phyloP scores from a whole-genome alignment of 164 flowering plant genomes.

The Cinnamomum chago region DNA sequence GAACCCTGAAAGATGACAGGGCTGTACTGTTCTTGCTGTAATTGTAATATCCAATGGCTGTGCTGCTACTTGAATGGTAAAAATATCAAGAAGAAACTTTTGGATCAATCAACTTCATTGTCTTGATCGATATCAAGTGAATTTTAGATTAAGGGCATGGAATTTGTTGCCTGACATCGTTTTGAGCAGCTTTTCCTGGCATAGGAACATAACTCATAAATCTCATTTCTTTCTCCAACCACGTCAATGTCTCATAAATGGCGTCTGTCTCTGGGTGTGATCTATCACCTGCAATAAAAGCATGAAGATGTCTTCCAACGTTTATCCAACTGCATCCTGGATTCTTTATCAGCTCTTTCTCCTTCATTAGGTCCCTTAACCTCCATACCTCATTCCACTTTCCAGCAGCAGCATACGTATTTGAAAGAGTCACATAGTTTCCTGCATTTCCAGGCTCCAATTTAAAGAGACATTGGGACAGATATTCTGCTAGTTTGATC shows the following conservation, averaged over 20 bases:
- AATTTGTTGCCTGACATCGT: neutral
- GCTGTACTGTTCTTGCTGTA: neutral
- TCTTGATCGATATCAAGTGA: neutral
- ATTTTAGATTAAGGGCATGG: neutral
- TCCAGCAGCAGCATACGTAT: slow-evolving; percentile 48
- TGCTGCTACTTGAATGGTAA: neutral
- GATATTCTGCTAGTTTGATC: slow-evolving; percentile 37
- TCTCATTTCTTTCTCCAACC: slow-evolving; percentile 35
- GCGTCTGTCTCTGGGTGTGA: slow-evolving; percentile 38
- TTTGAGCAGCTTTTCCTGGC: neutral
- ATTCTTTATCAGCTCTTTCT: slow-evolving; percentile 41
- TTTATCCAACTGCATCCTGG: slow-evolving; percentile 72
- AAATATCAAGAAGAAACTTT: neutral
- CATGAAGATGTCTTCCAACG: slow-evolving; percentile 43
- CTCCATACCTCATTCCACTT: slow-evolving; percentile 40
- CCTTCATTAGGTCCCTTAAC: slow-evolving; percentile 45
- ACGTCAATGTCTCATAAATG: slow-evolving; percentile 28
- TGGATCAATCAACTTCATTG: neutral
- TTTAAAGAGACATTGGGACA: slow-evolving; percentile 29
- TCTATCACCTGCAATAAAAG: slow-evolving; percentile 45
- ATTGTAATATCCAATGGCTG: neutral
- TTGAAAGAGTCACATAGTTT: slow-evolving; percentile 54
- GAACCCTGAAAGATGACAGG: neutral
- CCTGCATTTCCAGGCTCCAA: slow-evolving; percentile 57
- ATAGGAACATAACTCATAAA: neutral